These are phyloP conservation scores for Willaertia magna DNA, from an alignment of 208 protist species.

Conservation along the genomic window DNA sequence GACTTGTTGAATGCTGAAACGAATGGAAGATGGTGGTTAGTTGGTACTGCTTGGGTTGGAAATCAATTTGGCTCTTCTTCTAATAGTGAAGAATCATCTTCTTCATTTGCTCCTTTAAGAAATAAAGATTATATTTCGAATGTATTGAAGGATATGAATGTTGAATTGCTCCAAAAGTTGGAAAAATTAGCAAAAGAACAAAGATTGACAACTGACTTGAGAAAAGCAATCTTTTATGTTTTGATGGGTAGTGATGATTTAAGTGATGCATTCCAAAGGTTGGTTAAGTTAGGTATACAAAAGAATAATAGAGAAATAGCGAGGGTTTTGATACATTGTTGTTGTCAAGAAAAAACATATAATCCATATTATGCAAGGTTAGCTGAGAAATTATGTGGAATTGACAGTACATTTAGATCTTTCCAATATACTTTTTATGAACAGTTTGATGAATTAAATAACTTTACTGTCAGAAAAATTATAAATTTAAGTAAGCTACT, in stretches of 20 bases:
- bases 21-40: slow-evolving; percentile 9
- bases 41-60: not conserved
- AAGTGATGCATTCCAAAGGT: not conserved
- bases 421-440: slow-evolving; percentile 6
- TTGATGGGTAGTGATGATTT: not conserved
- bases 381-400: not conserved
- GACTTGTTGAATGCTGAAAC: not conserved
- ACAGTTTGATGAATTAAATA: not conserved
- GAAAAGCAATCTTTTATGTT: not conserved
- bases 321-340: not conserved
- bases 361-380: not conserved
- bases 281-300: not conserved
- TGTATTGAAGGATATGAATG: not conserved
- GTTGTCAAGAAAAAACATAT: not conserved
- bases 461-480: not conserved
- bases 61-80: not conserved
- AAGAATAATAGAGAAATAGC: slow-evolving; percentile 5
- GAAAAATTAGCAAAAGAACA: not conserved
- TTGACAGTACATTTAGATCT: not conserved
- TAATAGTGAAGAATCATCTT: not conserved
- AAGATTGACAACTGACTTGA: not conserved
- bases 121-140: not conserved
- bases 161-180: not conserved
- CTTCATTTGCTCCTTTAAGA: no score
- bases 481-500: not conserved